These are phyloP conservation scores for Aspergillaceae sp. DNA, from an alignment of 2,329 filamentous ascomycete species.

Conservation along the genomic window DNA sequence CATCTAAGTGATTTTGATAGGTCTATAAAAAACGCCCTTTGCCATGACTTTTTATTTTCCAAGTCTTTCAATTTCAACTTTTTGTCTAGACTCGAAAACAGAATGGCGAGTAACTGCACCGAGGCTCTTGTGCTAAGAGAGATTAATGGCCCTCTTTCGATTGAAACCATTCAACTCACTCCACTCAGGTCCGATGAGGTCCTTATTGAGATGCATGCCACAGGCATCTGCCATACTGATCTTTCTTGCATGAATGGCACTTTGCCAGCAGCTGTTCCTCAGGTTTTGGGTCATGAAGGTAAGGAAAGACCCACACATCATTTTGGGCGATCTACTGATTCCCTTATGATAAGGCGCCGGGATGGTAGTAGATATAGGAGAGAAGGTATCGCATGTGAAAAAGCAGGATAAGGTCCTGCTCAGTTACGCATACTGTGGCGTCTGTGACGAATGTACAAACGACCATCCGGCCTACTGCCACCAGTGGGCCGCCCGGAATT, in stretches of 20 bases:
- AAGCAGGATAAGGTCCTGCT: conserved; percentile 38
- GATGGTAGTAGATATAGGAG: conserved; percentile 39
- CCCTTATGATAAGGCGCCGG: conserved; percentile 35
- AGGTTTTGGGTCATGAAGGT: conserved; percentile 16
- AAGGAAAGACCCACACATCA: not conserved
- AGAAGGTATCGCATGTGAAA: conserved; percentile 30
- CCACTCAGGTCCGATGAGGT: conserved; percentile 12
- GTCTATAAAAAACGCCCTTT: too few species aligned
- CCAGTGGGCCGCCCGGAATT: conserved; percentile 7
- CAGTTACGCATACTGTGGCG: conserved; percentile 12
- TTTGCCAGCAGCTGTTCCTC: conserved; percentile 7
- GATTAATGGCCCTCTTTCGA: too few species aligned
- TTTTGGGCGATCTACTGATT: not conserved
- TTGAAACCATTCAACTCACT: too few species aligned
- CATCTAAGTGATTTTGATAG: too few species aligned
- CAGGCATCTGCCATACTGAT: conserved; percentile 29
- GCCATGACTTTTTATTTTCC: too few species aligned
- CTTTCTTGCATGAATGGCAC: conserved; percentile 18
- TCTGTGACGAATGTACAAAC: conserved; percentile 9
- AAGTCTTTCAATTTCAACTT: too few species aligned
- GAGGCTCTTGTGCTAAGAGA: too few species aligned
- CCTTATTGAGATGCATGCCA: conserved; percentile 25
- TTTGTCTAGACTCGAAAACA: too few species aligned
- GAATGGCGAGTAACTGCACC: too few species aligned
- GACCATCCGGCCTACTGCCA: conserved; percentile 14